Conservation (phyloP, 176 grass and related monocot genomes). For the Ananas comosus region DNA sequence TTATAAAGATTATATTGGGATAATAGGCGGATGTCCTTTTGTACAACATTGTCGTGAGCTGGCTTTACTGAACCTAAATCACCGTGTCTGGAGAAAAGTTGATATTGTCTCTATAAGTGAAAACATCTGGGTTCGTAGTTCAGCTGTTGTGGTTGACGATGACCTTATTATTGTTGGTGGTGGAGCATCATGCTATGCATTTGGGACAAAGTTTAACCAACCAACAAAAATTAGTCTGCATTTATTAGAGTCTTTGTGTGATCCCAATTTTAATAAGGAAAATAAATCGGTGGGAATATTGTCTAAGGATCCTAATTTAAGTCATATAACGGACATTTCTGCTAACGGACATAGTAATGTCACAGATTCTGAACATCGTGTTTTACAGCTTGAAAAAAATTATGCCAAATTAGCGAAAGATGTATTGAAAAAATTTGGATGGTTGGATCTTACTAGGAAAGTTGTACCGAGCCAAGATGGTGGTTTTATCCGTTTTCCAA, state of each 20-base stretch:
- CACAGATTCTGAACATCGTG: constrained; percentile 23
- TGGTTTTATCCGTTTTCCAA: constrained; percentile 47
- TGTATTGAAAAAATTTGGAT: constrained; percentile 70
- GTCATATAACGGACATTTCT: constrained; percentile 13
- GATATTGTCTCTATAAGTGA: constrained; percentile 45
- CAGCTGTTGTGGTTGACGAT: constrained; percentile 53
- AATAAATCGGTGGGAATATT: constrained; percentile 4
- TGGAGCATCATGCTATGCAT: constrained; percentile 93
- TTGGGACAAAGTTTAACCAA: constrained; percentile 74
- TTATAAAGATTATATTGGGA: constrained; percentile 67
- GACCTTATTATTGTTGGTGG: constrained; percentile 78
- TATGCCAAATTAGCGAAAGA: constrained; percentile 79
- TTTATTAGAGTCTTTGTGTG: constrained; percentile 35
- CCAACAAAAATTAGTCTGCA: constrained; percentile 72
- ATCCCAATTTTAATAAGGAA: constrained; percentile 15
- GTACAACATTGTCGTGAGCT: constrained; percentile 58
- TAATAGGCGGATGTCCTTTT: constrained; percentile 81
- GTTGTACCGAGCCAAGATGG: constrained; percentile 56
- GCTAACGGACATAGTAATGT: constrained; percentile 10
- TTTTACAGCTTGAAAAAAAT: constrained; percentile 64
- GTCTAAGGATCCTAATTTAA: not conserved
- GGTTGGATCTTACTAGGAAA: constrained; percentile 84
- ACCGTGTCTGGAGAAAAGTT: constrained; percentile 46
- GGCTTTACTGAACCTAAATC: constrained; percentile 49
- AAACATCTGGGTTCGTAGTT: constrained; percentile 75